Conservation (phyloP, 305 asterid genomes). For the Fraxinus velutina region DNA sequence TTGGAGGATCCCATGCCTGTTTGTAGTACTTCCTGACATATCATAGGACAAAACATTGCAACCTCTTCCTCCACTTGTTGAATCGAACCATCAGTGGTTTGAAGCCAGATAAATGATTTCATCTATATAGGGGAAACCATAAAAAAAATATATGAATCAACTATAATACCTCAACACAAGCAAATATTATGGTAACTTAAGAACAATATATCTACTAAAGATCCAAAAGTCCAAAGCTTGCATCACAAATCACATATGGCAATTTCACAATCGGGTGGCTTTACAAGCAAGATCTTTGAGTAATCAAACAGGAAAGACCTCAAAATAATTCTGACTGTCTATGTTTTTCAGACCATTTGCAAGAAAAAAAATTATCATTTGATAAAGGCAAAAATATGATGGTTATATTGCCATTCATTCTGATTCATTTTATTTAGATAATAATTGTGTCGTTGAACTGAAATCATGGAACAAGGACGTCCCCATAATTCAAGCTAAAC, state of each 20-base stretch:
- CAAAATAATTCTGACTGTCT: not conserved
- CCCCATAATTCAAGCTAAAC: not conserved
- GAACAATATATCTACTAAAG: not conserved
- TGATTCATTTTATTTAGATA: not conserved
- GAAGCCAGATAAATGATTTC: slow-evolving; percentile 48
- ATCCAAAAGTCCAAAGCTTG: not conserved
- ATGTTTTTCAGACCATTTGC: not conserved
- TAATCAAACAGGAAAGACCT: not conserved
- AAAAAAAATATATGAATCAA: not conserved
- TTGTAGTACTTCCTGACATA: slow-evolving; percentile 42
- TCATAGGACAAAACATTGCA: slow-evolving; percentile 54
- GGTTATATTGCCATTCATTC: not conserved
- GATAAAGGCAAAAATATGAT: not conserved
- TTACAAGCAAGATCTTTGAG: not conserved
- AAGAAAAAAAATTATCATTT: not conserved
- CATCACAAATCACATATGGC: not conserved
- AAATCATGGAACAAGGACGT: not conserved
- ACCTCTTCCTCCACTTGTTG: slow-evolving; percentile 56
- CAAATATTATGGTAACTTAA: not conserved
- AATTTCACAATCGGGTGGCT: not conserved
- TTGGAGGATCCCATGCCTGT: slow-evolving; percentile 46
- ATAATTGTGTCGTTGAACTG: not conserved
- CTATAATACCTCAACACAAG: not conserved
- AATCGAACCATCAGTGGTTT: slow-evolving; percentile 49
- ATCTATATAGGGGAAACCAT: slow-evolving; percentile 23